Evolutionary conservation across 768 basidiomycete genomes (phyloP).

Genomic region (Pleurotus cornucopiae): DNA sequence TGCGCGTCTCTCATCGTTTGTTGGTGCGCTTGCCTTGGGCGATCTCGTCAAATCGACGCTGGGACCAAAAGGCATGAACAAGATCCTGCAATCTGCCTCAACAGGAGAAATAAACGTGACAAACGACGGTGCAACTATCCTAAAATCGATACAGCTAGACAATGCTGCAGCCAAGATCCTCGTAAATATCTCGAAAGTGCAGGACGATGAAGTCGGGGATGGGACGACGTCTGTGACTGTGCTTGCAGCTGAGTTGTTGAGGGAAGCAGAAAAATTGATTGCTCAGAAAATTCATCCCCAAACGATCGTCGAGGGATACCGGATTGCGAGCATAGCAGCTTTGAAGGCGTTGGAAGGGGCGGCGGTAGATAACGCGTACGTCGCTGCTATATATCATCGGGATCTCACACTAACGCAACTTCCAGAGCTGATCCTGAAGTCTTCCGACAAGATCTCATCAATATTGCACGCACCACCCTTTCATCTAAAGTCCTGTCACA

Average conservation of each 20-base stretch:
- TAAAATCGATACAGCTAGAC: conserved; percentile 96
- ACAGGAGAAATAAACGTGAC: conserved; percentile 94
- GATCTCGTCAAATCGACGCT: conserved; percentile 98
- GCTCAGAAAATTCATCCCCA: conserved; percentile 94
- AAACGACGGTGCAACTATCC: conserved; percentile 97
- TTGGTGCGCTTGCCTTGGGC: conserved; percentile 94
- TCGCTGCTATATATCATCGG: conserved; percentile 10
- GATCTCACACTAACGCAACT: neutral
- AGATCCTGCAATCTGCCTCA: conserved; percentile 91
- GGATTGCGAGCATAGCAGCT: conserved; percentile 85
- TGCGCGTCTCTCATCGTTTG: conserved; percentile 96
- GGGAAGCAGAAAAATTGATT: conserved; percentile 95
- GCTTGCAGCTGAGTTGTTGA: conserved; percentile 81
- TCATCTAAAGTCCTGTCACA: conserved; percentile 95
- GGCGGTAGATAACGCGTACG: conserved; percentile 82
- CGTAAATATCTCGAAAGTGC: conserved; percentile 99
- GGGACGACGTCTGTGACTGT: conserved; percentile 93
- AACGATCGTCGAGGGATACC: conserved; percentile 95
- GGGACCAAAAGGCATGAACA: conserved; percentile 99
- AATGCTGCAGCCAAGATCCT: conserved; percentile 99
- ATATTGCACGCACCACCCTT: conserved; percentile 93
- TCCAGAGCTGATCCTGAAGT: conserved; percentile 62
- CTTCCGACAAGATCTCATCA: conserved; percentile 90
- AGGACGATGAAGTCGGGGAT: conserved; percentile 98
- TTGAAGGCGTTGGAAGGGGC: conserved; percentile 79